Percentiles rank a stretch among this genome's conserved stretches.
These are phyloP conservation scores for Marvania coccoides DNA, from an alignment of 139 green algal genomes.

Conservation along the genomic window DNA sequence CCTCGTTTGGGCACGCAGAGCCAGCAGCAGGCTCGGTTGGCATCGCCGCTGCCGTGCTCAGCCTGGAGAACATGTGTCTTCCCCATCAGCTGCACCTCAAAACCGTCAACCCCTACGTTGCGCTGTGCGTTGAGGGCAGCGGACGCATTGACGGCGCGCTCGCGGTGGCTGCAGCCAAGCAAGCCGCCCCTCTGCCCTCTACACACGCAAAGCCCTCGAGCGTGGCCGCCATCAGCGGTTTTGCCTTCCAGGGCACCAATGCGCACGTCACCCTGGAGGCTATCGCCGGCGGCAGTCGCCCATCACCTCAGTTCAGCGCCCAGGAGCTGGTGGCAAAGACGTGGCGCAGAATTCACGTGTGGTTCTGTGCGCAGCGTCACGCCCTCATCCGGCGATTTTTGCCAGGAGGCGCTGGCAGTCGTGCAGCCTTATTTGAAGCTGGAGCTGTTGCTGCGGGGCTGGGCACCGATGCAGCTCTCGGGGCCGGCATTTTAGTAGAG, in stretches of 20 bases:
- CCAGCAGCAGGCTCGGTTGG: slow-evolving; percentile 57
- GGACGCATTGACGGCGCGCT: neutral
- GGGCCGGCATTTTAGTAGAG: too few species aligned
- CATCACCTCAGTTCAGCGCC: neutral
- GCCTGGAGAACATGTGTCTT: neutral
- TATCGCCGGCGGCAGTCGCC: neutral
- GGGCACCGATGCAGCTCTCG: neutral
- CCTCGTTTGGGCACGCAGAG: slow-evolving; percentile 64
- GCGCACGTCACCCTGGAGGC: slow-evolving; percentile 26
- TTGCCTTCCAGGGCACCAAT: slow-evolving; percentile 48
- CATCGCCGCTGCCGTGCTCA: slow-evolving; percentile 5
- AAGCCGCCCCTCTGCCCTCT: neutral
- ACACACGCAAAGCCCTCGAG: neutral
- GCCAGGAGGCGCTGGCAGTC: too few species aligned
- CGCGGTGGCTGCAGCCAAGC: neutral
- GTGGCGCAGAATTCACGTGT: too few species aligned
- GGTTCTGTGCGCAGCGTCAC: too few species aligned
- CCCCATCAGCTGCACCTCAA: neutral
- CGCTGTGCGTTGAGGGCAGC: neutral
- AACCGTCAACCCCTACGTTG: neutral
- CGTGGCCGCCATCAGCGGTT: slow-evolving; percentile 6
- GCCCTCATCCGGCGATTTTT: too few species aligned
- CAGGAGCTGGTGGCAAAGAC: too few species aligned
- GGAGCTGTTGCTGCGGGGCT: too few species aligned
- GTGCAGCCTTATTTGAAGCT: too few species aligned